Base-by-base conservation (phyloP, 306 rosid genomes). In the Quercus alba region DNA sequence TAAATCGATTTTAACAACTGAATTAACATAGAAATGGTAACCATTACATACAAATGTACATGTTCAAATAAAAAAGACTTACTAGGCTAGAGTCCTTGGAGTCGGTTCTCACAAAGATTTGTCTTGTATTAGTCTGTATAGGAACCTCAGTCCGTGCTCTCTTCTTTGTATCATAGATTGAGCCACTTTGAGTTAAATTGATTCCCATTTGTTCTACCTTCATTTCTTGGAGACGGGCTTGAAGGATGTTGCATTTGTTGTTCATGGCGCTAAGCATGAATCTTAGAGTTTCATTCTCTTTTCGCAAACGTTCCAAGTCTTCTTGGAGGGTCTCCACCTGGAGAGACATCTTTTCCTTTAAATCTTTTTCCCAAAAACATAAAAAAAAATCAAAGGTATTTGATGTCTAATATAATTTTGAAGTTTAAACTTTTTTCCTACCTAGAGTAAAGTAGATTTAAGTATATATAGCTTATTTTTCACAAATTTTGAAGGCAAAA, bases 61-160 rank as follows among this genome's bases (percentile, higher is more conserved):
- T n/a, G 75, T 31, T 4, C 46, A 72, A 46, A 31, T 6, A 6
- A 14, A 67, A 20, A 82, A 13, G 41, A 31, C 87, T 58, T 87
- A 91, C 97, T 67, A 90, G 77, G 86, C 77, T 83, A 8, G 81
- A 81, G 72, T 88, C 97, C 66, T 57, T 80, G 18, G 93, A 74
- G 72, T 87, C 82, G 25, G 88, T 86, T 90, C 76, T 87, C 56
- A 90, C 83, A 20, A 88, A 81, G 62, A 92, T 55, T 76, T 83
- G 87, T 0, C 82, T 17, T 30, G 90, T 84, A 44, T 76, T 80
- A 33, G 80, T 84, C 5, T 83, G 81, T 5, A 80, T 41, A 3
- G 90, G 86, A 71, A 84, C 35, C 81, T 83, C 86, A 5, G 26
- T 61, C 77, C 90, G 83, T 17, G 84, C 59, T 74, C 82, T 92